A percentile compares a stretch with the other conserved stretches of the same genome.
Conservation (phyloP, 805 yeast genomes). For the Cephaloascus fragrans region DNA sequence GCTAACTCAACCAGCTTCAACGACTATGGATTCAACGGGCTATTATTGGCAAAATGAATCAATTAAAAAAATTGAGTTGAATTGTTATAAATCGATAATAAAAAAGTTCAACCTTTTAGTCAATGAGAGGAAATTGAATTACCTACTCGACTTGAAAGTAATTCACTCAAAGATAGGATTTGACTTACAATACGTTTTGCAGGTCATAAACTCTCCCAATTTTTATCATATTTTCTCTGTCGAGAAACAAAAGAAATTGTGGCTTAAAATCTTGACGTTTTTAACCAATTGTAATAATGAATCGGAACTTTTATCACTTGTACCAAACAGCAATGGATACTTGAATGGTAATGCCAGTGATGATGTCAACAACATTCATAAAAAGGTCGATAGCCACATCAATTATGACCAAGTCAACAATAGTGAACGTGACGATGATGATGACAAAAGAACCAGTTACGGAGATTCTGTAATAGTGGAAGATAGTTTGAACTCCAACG, state of each 20-base stretch:
- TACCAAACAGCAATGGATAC: slow-evolving; percentile 28
- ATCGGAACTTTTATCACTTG: slow-evolving; percentile 27
- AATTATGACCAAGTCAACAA: too few relatives aligned
- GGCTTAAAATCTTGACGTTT: slow-evolving; percentile 32
- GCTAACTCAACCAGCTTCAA: slow-evolving; percentile 23
- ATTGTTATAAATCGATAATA: slow-evolving; percentile 28
- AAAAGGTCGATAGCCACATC: too few relatives aligned
- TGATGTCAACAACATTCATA: too few relatives aligned
- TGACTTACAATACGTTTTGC: slow-evolving; percentile 30
- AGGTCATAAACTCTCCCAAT: slow-evolving; percentile 23
- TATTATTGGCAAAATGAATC: slow-evolving; percentile 33
- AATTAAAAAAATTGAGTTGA: slow-evolving; percentile 26
- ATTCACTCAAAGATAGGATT: slow-evolving; percentile 27
- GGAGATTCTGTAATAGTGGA: too few relatives aligned
- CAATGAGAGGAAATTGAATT: slow-evolving; percentile 18
- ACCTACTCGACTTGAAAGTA: slow-evolving; percentile 17
- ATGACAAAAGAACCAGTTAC: too few relatives aligned
- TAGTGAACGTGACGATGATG: background rate
- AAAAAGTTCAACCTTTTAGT: slow-evolving; percentile 23
- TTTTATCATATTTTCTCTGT: slow-evolving; percentile 16
- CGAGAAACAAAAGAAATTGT: slow-evolving; percentile 22
- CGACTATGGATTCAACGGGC: slow-evolving; percentile 32
- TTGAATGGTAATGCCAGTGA: too few relatives aligned
- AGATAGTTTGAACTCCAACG: too few relatives aligned
- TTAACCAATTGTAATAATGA: slow-evolving; percentile 30